These are phyloP conservation scores for Aegilops bicornis DNA, from an alignment of 176 grass and related monocot species.

Conservation along the genomic window DNA sequence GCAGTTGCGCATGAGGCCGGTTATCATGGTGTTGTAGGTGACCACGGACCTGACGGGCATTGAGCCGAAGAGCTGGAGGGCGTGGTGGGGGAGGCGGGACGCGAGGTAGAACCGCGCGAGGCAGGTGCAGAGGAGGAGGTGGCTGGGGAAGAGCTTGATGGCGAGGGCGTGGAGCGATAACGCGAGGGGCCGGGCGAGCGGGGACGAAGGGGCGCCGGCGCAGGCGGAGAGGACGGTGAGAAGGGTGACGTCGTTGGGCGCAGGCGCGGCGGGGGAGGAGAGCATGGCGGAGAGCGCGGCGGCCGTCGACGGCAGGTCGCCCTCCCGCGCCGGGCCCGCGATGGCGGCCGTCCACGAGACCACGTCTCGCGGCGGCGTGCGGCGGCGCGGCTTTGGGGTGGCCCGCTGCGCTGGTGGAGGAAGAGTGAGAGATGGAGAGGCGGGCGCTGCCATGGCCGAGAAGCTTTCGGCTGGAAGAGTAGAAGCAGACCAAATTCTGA, in stretches of 20 bases:
- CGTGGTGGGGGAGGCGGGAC: conserved; percentile 42
- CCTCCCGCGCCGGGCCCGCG: conserved; percentile 41
- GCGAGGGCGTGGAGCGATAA: conserved; percentile 40
- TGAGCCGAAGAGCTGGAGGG: conserved; percentile 52
- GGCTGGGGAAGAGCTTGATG: conserved; percentile 51
- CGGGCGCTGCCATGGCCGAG: too few species aligned
- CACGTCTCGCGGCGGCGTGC: conserved; percentile 21
- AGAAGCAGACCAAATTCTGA: too few species aligned
- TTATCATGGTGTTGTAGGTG: conserved; percentile 67
- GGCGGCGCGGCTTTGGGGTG: background rate
- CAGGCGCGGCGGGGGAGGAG: conserved; percentile 35
- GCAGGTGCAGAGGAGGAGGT: conserved; percentile 70
- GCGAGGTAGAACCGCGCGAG: conserved; percentile 57
- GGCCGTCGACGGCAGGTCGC: conserved; percentile 39
- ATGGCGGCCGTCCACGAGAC: conserved; percentile 57
- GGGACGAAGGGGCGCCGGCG: conserved; percentile 42
- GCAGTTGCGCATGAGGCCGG: conserved; percentile 52
- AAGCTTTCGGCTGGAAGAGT: too few species aligned
- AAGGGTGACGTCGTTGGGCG: conserved; percentile 53
- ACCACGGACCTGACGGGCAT: conserved; percentile 50
- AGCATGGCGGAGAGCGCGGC: conserved; percentile 42
- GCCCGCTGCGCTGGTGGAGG: background rate
- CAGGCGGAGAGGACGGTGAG: conserved; percentile 59
- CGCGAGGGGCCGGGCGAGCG: conserved; percentile 27
- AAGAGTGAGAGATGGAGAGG: background rate